Evolutionary conservation across 2,329 filamentous ascomycete genomes (phyloP), one percentile per base, ranked within the genome.

Genomic region (Phaeoacremonium minimum): DNA sequence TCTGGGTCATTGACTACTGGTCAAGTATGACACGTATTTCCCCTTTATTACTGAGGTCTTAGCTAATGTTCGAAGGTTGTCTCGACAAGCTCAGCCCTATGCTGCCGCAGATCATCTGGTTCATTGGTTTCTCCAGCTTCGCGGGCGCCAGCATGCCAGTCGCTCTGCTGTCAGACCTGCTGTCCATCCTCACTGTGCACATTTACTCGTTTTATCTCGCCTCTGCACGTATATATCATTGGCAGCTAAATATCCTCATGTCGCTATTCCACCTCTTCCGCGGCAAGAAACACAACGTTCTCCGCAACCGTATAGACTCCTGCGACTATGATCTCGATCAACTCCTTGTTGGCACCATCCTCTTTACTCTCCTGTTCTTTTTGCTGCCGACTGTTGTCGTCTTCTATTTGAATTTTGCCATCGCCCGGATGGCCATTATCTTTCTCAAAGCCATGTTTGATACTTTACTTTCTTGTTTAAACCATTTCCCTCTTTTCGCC

Each of bases 1-100:
- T 97, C 4, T 98, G 93, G 93, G 93, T 98, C 32, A 97, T 98
- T 46, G 90, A 96, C 47, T 94, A 96, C 56, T 98, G 93, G 93
- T 86, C 87, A 39, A 85, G 85, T 87, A 67, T 57, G 77, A 66
- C 26, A 32, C 17, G 18, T 19, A 12, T 28, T 15, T 14, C n/a
- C n/a, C n/a, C n/a, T n/a, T n/a, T n/a, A 7, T 4, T 15, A 15
- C 14, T 15, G 6, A n/a, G 11, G 3, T 15, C 6, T 8, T 11
- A 28, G 35, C 52, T 61, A 39, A 61, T 47, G 40, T 33, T 20
- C 16, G n/a, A 37, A 83, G 84, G 75, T 49, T 93, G 83, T 52
- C 87, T 96, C 53, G 75, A 79, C 39, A 75, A 84, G 22, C 67
- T 97, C 11, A 79, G 83, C 36, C 91, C 93, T 1, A 73, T 82